phyloP scores from a whole-genome alignment of 108 stramenopile genomes.

The Seminavis robusta region DNA sequence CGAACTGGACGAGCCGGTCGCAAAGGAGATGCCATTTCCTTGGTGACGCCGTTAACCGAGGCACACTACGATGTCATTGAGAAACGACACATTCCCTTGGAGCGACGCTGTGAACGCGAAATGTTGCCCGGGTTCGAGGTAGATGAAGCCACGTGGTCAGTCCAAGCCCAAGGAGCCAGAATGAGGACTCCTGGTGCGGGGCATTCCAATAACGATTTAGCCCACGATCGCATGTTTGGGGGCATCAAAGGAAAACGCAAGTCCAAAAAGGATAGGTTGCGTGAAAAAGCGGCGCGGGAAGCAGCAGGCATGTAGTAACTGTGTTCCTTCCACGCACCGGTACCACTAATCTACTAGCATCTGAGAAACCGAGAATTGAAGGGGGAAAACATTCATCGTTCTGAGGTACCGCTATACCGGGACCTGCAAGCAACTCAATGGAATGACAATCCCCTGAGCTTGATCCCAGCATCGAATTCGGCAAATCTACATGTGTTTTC shows the following conservation, averaged over 20 bases:
- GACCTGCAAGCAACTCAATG: too few species aligned
- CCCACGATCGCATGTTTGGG: conserved; percentile 75
- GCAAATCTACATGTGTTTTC: too few species aligned
- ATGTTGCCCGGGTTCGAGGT: conserved; percentile 51
- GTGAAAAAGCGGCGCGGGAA: conserved; percentile 49
- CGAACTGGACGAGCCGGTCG: conserved; percentile 95
- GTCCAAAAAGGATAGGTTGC: conserved; percentile 75
- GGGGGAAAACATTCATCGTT: too few species aligned
- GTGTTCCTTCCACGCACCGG: too few species aligned
- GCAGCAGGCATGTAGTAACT: too few species aligned
- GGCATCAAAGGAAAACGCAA: conserved; percentile 73
- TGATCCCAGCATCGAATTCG: too few species aligned
- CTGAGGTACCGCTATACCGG: too few species aligned
- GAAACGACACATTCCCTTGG: conserved; percentile 47
- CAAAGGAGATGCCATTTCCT: conserved; percentile 81
- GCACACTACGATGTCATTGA: conserved; percentile 72
- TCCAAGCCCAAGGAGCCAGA: conserved; percentile 16
- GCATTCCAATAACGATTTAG: conserved; percentile 59
- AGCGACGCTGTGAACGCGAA: conserved; percentile 42
- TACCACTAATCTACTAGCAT: too few species aligned
- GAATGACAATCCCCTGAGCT: too few species aligned
- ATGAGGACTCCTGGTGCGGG: conserved; percentile 41
- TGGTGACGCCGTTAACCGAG: conserved; percentile 77
- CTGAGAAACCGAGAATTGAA: too few species aligned
- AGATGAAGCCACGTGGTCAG: conserved; percentile 66